Conservation (phyloP, 805 yeast genomes). For the Brettanomyces anomalus region DNA sequence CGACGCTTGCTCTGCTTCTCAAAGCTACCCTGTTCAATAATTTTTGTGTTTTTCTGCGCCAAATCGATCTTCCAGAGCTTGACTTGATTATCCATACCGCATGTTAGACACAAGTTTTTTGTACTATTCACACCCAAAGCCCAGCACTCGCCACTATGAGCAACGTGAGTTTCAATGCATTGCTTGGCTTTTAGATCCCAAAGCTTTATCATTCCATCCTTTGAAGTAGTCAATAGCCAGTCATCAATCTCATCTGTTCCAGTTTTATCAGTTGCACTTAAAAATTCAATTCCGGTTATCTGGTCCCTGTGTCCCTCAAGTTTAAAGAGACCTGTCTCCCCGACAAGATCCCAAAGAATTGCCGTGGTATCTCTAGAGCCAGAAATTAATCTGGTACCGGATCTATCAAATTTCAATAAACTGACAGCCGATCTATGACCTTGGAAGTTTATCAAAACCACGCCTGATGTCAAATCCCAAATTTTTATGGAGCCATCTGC, state of each 20-base stretch:
- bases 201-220: slow-evolving; percentile 84
- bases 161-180: slow-evolving; percentile 90
- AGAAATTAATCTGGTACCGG: slow-evolving; percentile 78
- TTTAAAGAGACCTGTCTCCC: slow-evolving; percentile 82
- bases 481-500: slow-evolving; percentile 81
- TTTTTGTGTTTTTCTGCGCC: slow-evolving; percentile 29
- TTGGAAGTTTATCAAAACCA: slow-evolving; percentile 70
- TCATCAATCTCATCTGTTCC: slow-evolving; percentile 51
- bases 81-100: slow-evolving; percentile 73
- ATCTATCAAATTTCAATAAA: slow-evolving; percentile 56
- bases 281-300: slow-evolving; percentile 64
- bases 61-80: slow-evolving; percentile 77
- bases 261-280: slow-evolving; percentile 25
- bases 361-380: slow-evolving; percentile 82
- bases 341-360: slow-evolving; percentile 91
- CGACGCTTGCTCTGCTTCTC: slow-evolving; percentile 73
- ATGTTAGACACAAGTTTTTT: slow-evolving; percentile 45
- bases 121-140: slow-evolving; percentile 41
- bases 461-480: slow-evolving; percentile 81
- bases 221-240: slow-evolving; percentile 68
- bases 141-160: slow-evolving; percentile 95
- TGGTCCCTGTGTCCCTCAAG: slow-evolving; percentile 84
- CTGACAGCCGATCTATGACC: slow-evolving; percentile 90
- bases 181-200: slow-evolving; percentile 91
- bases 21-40: slow-evolving; percentile 54